A percentile compares a stretch with the other conserved stretches of the same genome.
Conservation (phyloP, 1,284 basidiomycete genomes). For the Sporisorium sorghi region DNA sequence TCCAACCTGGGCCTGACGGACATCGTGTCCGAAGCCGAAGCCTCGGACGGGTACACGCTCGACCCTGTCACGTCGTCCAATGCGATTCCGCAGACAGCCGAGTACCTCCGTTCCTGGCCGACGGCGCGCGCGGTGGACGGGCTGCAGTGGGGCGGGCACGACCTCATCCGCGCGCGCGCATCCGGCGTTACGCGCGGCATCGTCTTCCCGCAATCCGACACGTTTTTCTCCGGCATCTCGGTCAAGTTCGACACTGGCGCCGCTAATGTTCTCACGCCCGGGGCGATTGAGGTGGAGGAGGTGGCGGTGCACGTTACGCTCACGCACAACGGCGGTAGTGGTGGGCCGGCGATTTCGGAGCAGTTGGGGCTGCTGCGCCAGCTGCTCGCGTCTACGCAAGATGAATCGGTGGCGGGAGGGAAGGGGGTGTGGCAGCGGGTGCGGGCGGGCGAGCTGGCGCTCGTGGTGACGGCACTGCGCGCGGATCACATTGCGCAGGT, state of each 20-base stretch:
- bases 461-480: slow-evolving; percentile 78
- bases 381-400: slow-evolving; percentile 73
- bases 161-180: slow-evolving; percentile 69
- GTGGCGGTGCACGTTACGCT: slow-evolving; percentile 80
- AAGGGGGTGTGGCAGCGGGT: slow-evolving; percentile 41
- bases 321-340: slow-evolving; percentile 70
- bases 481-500: slow-evolving; percentile 82
- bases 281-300: slow-evolving; percentile 77
- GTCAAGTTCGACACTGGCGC: slow-evolving; percentile 52
- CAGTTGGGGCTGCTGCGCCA: slow-evolving; percentile 79
- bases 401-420: slow-evolving; percentile 72
- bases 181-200: slow-evolving; percentile 76
- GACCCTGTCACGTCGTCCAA: slow-evolving; percentile 22
- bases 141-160: slow-evolving; percentile 58
- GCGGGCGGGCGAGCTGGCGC: slow-evolving; percentile 73
- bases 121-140: slow-evolving; percentile 54
- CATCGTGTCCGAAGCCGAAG: slow-evolving; percentile 52
- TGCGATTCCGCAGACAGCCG: slow-evolving; percentile 11
- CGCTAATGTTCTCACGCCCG: slow-evolving; percentile 71
- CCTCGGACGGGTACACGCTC: slow-evolving; percentile 47
- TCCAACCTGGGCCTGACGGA: slow-evolving; percentile 59
- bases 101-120: slow-evolving; percentile 32
- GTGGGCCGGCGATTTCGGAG: slow-evolving; percentile 74
- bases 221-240: slow-evolving; percentile 73
- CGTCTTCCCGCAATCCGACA: slow-evolving; percentile 68